Evolutionary conservation across 352 stramenopile genomes (phyloP), one percentile per base, ranked within the genome.

Genomic region (Phytophthora tubulina): DNA sequence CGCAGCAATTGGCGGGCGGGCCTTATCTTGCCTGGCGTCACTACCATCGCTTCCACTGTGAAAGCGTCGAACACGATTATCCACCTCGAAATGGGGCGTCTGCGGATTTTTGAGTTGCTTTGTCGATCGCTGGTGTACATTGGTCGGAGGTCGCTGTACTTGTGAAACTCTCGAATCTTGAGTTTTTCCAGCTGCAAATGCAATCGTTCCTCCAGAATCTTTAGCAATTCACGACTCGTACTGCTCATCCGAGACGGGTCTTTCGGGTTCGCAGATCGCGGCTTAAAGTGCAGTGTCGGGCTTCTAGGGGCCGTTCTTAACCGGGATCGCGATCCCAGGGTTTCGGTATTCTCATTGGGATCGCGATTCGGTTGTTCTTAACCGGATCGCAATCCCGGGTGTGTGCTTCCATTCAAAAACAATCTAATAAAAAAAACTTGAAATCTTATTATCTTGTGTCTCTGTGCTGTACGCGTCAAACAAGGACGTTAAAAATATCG

Each of bases 51-150:
- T 76, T 55, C 45, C 67, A 44, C 62, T 69, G 42, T 81, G 67
- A 30, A 76, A 62, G 32, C 80, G 79, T 33, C 87, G 79, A 35
- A 77, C 74, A 6, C 88, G 88, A 31, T 78, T 82, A n/a, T 82
- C 82, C 11, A 92, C 84, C 30, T 84, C 63, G 32, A 95, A 78
- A 50, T 85, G 80, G 27, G 88, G 88, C 11, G 88, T 91, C 57
- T 91, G 74, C 9, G 88, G 88, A 30, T 93, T 84, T 49, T 85
- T 95, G 32, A 95, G 84, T 67, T 93, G 85, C 70, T 93, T 93
- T 3, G 81, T 93, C 9, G 85, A 93, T 30, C 88, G 80, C 73
- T 93, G 84, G 53, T 92, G 85, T 7, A 95, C 85, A 56, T 93
- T 93, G 2, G 69, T 72, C 3, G 85, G 79, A 21, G 85, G 75